These are phyloP conservation scores for Thraustotheca clavata DNA, from an alignment of 352 stramenopile species.

Conservation along the genomic window DNA sequence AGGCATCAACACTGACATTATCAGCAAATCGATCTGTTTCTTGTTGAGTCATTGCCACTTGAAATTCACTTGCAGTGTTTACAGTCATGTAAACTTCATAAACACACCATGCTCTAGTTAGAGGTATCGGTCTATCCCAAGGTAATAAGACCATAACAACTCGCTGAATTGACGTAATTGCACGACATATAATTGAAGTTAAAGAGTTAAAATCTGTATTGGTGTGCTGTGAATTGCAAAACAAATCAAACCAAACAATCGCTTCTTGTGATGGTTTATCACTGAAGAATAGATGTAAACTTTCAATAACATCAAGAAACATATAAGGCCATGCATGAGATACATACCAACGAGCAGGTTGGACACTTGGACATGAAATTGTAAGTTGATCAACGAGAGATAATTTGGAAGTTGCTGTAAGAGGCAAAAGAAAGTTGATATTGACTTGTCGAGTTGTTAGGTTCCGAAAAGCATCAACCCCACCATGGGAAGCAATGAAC, in stretches of 20 bases:
- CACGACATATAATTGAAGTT: background rate
- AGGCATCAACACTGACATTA: background rate
- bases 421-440: background rate
- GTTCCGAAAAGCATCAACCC: background rate
- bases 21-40: background rate
- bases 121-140: conserved; percentile 3
- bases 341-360: conserved; percentile 5
- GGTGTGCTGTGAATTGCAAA: background rate
- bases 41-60: background rate
- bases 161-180: background rate
- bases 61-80: background rate
- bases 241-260: conserved; percentile 5
- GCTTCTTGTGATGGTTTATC: background rate
- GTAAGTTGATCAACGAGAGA: background rate
- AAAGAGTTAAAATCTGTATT: background rate
- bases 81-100: conserved; percentile 17
- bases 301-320: conserved; percentile 9
- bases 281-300: background rate
- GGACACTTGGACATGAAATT: background rate
- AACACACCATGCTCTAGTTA: conserved; percentile 9
- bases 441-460: background rate
- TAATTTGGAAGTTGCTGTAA: background rate
- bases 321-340: conserved; percentile 13
- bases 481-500: background rate
- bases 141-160: conserved; percentile 6